These are phyloP conservation scores for Apiotrichum gracile DNA, from an alignment of 1,284 basidiomycete species.

Conservation along the genomic window DNA sequence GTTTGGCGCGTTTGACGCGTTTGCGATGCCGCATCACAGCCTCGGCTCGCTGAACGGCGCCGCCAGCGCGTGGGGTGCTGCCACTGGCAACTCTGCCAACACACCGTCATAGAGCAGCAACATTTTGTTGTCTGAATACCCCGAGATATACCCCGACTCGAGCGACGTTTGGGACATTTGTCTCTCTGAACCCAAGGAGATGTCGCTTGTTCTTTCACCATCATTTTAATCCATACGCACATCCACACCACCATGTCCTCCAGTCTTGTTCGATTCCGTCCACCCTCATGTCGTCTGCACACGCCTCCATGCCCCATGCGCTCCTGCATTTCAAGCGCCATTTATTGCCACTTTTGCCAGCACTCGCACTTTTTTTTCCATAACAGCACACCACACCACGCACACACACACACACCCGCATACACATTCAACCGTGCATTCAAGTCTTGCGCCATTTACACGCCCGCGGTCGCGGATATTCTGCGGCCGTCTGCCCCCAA, in stretches of 20 bases:
- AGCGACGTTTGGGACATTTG: background rate
- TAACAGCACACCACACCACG: background rate
- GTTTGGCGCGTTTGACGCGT: conserved; percentile 17
- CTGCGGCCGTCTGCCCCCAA: background rate
- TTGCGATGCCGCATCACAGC: conserved; percentile 13
- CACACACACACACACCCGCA: background rate
- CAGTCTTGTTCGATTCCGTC: background rate
- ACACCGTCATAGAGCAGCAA: conserved; percentile 1
- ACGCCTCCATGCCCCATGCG: too few species aligned
- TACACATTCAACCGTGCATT: background rate
- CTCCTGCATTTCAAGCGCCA: background rate
- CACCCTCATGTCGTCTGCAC: background rate
- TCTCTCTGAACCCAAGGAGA: background rate
- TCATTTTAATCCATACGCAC: background rate
- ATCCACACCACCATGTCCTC: too few species aligned
- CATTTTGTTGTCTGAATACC: background rate
- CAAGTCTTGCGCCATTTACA: background rate
- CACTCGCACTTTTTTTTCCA: background rate
- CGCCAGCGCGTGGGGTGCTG: conserved; percentile 30
- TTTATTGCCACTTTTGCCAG: too few species aligned
- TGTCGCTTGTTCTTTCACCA: background rate
- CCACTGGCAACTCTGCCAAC: conserved; percentile 8
- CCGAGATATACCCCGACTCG: background rate
- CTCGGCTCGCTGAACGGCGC: conserved; percentile 27
- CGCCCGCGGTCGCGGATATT: background rate